These are phyloP conservation scores for Tuber microsphaerosporum DNA, from an alignment of 495 filamentous ascomycete genomes.

Conservation along the genomic window DNA sequence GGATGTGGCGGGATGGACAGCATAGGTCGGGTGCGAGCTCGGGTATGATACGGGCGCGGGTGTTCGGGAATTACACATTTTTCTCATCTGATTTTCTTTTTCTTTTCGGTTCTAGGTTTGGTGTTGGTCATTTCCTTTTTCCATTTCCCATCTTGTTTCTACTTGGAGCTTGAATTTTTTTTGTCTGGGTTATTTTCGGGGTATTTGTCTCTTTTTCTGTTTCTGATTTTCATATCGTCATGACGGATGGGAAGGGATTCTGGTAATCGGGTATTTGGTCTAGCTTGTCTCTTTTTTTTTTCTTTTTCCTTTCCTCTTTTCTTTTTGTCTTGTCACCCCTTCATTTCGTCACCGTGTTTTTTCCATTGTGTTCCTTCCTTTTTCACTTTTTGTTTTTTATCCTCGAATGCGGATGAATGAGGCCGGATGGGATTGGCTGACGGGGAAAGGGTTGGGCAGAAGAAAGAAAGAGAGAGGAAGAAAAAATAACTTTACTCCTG, in stretches of 20 bases:
- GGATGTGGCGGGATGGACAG: neutral
- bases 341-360: neutral
- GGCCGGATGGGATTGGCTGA: neutral
- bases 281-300: neutral
- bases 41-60: neutral
- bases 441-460: neutral
- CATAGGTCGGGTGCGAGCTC: neutral
- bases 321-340: neutral
- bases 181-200: conserved; percentile 17
- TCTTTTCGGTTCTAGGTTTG: conserved; percentile 8
- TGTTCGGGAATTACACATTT: neutral
- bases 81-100: neutral
- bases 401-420: neutral
- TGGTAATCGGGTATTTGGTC: conserved; percentile 3
- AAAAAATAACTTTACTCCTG: neutral
- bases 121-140: conserved; percentile 5
- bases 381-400: neutral
- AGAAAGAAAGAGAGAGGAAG: neutral
- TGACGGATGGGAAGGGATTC: conserved; percentile 3
- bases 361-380: neutral
- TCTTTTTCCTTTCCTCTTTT: neutral
- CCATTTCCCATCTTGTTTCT: conserved; percentile 13
- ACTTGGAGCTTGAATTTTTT: neutral
- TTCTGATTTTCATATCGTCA: neutral
- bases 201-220: neutral